A percentile compares a stretch with the other conserved stretches of the same genome.
Evolutionary conservation across 2,329 filamentous ascomycete species (phyloP).

Genomic region (Aspergillus tanneri): DNA sequence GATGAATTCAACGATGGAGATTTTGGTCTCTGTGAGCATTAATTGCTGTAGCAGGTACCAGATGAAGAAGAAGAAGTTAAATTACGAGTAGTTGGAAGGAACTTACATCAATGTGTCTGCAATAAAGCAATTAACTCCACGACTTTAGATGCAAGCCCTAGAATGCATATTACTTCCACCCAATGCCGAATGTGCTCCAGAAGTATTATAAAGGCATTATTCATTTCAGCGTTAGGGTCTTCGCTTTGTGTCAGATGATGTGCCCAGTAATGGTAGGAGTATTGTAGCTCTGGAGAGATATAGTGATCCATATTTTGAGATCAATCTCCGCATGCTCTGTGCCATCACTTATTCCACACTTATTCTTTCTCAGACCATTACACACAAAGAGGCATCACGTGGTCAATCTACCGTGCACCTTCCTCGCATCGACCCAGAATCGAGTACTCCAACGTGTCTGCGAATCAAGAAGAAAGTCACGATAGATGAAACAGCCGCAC

Average conservation of each 20-base stretch:
- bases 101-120: no score
- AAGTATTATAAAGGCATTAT: constrained; percentile 16
- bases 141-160: constrained; percentile 17
- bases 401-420: no score
- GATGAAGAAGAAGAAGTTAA: no score
- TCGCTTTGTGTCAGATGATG: constrained; percentile 23
- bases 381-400: no score
- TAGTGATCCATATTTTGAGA: background rate
- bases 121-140: constrained; percentile 14
- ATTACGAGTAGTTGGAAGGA: no score
- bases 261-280: constrained; percentile 32
- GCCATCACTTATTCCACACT: background rate
- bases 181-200: constrained; percentile 25
- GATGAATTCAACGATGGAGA: constrained; percentile 12
- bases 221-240: constrained; percentile 1
- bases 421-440: background rate
- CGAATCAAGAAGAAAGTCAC: constrained; percentile 8
- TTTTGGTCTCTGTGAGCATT: no score
- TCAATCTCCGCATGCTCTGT: constrained; percentile 9
- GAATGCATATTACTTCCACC: constrained; percentile 25
- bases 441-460: background rate
- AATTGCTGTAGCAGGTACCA: no score
- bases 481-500: constrained; percentile 6
- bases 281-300: constrained; percentile 23
- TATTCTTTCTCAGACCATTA: no score